Percentiles rank a stretch among this genome's conserved stretches.
Evolutionary conservation across 1,284 basidiomycete species (phyloP).

Genomic region (Marasmius oreades): DNA sequence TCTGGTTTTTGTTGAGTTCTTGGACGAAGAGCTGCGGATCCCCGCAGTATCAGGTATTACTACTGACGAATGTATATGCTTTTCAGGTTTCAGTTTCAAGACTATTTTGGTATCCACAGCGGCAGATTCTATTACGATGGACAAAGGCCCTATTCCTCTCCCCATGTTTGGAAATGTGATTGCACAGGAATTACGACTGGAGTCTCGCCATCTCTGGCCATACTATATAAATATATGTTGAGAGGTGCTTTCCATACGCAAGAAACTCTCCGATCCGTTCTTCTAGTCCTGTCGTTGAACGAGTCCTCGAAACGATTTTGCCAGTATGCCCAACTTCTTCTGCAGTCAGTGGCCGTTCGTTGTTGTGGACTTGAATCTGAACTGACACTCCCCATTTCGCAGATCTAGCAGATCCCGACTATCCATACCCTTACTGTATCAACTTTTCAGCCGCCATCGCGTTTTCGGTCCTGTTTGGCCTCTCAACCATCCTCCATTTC

Average conservation of each 20-base stretch:
- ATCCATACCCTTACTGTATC: conserved; percentile 14
- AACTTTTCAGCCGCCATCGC: conserved; percentile 19
- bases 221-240: neutral
- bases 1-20: too few relatives aligned
- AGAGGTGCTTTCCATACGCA: neutral
- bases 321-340: neutral
- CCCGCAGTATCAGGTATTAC: too few relatives aligned
- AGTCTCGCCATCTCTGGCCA: neutral
- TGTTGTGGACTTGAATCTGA: neutral
- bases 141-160: neutral
- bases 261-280: neutral
- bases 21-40: too few relatives aligned
- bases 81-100: too few relatives aligned
- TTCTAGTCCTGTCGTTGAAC: neutral
- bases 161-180: neutral
- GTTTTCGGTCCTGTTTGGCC: conserved; percentile 18
- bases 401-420: neutral
- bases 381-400: neutral
- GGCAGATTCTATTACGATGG: neutral
- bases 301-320: neutral
- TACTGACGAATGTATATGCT: too few relatives aligned
- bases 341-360: neutral
- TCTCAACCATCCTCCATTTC: conserved; percentile 14
- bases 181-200: neutral
- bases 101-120: neutral